These are phyloP conservation scores for Ophiorrhiza pumila DNA, from an alignment of 257 asterid genomes.

Conservation along the genomic window DNA sequence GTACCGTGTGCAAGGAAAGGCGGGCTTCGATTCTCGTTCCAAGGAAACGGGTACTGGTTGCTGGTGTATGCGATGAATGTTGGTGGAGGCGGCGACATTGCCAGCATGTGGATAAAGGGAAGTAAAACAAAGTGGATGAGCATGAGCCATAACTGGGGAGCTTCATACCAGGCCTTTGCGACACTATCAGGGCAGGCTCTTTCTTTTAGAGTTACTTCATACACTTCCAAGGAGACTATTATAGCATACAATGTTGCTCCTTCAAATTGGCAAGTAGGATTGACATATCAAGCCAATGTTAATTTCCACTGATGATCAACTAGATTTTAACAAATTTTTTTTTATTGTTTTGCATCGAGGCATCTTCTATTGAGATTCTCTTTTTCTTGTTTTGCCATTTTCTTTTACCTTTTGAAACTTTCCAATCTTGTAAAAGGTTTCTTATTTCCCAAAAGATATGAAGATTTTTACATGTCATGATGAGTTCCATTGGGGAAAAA, in stretches of 20 bases:
- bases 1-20: slow-evolving; percentile 50
- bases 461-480: slow-evolving; percentile 8
- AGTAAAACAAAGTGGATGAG: slow-evolving; percentile 65
- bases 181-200: slow-evolving; percentile 65
- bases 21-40: slow-evolving; percentile 52
- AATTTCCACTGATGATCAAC: slow-evolving; percentile 49
- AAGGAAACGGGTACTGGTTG: slow-evolving; percentile 84
- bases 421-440: background rate
- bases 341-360: background rate
- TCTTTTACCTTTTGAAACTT: background rate
- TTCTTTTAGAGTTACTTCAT: slow-evolving; percentile 63
- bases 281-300: slow-evolving; percentile 42
- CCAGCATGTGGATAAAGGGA: slow-evolving; percentile 70
- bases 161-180: slow-evolving; percentile 74
- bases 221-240: slow-evolving; percentile 52
- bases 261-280: slow-evolving; percentile 51
- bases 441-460: background rate
- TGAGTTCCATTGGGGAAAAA: background rate
- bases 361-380: background rate
- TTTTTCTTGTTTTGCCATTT: too few species aligned
- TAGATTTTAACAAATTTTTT: too few species aligned
- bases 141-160: slow-evolving; percentile 98
- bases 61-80: slow-evolving; percentile 80
- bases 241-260: slow-evolving; percentile 64
- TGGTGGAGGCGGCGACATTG: slow-evolving; percentile 65